phyloP scores from a whole-genome alignment of 2,329 filamentous ascomycete species.

The Epichloe brachyelytri region DNA sequence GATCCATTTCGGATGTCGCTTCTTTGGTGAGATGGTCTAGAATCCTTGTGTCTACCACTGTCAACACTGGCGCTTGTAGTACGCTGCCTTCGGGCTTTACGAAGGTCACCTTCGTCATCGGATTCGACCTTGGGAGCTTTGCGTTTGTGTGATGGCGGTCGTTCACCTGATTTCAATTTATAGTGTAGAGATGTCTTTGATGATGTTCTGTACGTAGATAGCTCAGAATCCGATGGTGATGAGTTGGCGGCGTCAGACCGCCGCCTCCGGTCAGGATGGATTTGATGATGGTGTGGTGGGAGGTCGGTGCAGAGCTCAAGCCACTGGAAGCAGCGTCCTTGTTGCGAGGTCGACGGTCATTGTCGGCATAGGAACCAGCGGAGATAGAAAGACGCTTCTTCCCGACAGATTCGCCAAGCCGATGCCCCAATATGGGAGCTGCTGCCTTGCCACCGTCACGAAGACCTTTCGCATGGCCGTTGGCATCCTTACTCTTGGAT shows the following conservation, averaged over 20 bases:
- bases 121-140: constrained; percentile 42
- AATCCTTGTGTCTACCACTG: constrained; percentile 19
- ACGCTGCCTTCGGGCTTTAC: constrained; percentile 41
- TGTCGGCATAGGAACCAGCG: constrained; percentile 21
- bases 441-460: constrained; percentile 21
- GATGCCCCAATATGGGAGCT: constrained; percentile 21
- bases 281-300: constrained; percentile 29
- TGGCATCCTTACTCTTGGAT: constrained; percentile 17
- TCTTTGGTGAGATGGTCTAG: constrained; percentile 20
- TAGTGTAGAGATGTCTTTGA: constrained; percentile 34
- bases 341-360: constrained; percentile 24
- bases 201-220: constrained; percentile 27
- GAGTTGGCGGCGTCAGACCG: constrained; percentile 27
- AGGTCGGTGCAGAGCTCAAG: constrained; percentile 45
- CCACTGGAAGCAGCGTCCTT: constrained; percentile 41
- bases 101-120: constrained; percentile 42
- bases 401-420: constrained; percentile 24
- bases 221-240: constrained; percentile 40
- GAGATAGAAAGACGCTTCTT: constrained; percentile 34
- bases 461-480: constrained; percentile 20
- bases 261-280: constrained; percentile 21
- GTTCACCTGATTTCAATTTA: constrained; percentile 34
- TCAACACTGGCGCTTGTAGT: constrained; percentile 32
- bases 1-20: constrained; percentile 31
- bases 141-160: constrained; percentile 35